Percentiles rank a stretch among this genome's conserved stretches.
Conservation (phyloP, 805 yeast species). For the Komagataella mondaviorum region DNA sequence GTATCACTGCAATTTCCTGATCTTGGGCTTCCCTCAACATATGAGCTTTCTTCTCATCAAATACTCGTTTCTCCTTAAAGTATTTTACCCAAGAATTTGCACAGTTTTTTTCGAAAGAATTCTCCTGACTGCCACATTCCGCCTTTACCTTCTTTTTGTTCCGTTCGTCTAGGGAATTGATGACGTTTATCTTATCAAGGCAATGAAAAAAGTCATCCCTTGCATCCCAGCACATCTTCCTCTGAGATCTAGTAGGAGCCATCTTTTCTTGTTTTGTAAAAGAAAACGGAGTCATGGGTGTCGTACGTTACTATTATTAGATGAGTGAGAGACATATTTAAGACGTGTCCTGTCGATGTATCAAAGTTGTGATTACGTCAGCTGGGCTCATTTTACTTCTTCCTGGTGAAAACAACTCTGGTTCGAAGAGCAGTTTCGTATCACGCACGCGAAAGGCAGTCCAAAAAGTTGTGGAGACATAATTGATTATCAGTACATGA, state of each 20-base stretch:
- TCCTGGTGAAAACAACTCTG: too few relatives aligned
- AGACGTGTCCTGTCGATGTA: too few relatives aligned
- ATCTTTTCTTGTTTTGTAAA: constrained; percentile 17
- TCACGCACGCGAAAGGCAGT: too few relatives aligned
- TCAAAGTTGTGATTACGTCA: background rate
- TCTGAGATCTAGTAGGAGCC: constrained; percentile 43
- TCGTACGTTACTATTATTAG: background rate
- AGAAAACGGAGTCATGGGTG: constrained; percentile 39
- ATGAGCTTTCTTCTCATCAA: constrained; percentile 55
- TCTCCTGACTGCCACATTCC: constrained; percentile 43
- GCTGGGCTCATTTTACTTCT: background rate
- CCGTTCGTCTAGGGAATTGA: constrained; percentile 52
- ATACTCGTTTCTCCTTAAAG: constrained; percentile 81
- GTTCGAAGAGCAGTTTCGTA: too few relatives aligned
- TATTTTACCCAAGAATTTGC: constrained; percentile 81
- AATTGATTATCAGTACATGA: too few relatives aligned
- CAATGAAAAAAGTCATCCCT: constrained; percentile 73
- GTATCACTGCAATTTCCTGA: constrained; percentile 36
- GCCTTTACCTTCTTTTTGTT: constrained; percentile 30
- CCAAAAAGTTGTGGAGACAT: too few relatives aligned
- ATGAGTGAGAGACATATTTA: too few relatives aligned
- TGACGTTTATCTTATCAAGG: constrained; percentile 51
- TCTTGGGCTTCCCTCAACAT: constrained; percentile 60
- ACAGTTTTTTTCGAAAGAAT: constrained; percentile 60
- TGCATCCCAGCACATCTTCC: constrained; percentile 82